A percentile compares a stretch with the other conserved stretches of the same genome.
Conservation (phyloP, 179 eudicot species). For the Pouteria campechiana region DNA sequence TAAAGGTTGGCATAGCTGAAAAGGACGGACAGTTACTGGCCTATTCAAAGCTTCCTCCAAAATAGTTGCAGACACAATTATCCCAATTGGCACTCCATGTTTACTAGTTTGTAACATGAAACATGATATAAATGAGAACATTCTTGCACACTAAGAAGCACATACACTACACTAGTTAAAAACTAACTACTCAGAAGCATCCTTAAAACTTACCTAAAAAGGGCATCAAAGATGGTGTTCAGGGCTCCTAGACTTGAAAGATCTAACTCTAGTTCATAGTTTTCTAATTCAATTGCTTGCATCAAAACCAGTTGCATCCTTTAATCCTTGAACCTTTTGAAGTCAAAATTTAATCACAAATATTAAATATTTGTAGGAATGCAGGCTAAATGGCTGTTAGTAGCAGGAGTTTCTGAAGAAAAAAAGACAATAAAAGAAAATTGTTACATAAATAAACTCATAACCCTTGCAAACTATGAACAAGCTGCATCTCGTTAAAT, state of each 20-base stretch:
- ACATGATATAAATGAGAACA: no score
- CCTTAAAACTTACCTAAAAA: slow-evolving; percentile 54
- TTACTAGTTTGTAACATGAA: slow-evolving; percentile 39
- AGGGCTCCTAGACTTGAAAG: slow-evolving; percentile 98
- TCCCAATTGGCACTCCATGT: slow-evolving; percentile 96
- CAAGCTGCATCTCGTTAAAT: no score
- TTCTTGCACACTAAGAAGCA: slow-evolving; percentile 1
- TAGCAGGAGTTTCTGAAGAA: no score
- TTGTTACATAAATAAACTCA: no score
- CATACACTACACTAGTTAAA: not conserved
- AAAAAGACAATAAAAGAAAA: no score
- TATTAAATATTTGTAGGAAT: no score
- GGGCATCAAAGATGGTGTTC: slow-evolving; percentile 88
- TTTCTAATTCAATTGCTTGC: slow-evolving; percentile 60
- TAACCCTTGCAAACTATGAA: no score
- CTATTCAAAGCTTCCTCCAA: slow-evolving; percentile 97
- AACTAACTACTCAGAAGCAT: not conserved
- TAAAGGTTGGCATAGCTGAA: slow-evolving; percentile 65
- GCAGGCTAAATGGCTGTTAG: no score
- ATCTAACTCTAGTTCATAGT: slow-evolving; percentile 91
- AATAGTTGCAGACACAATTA: slow-evolving; percentile 85
- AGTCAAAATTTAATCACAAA: no score
- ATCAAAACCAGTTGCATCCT: no score
- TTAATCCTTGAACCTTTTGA: no score
- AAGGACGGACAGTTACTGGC: slow-evolving; percentile 43